Evolutionary conservation across 2,329 filamentous ascomycete genomes (phyloP).

Genomic region (Fusarium sp.): DNA sequence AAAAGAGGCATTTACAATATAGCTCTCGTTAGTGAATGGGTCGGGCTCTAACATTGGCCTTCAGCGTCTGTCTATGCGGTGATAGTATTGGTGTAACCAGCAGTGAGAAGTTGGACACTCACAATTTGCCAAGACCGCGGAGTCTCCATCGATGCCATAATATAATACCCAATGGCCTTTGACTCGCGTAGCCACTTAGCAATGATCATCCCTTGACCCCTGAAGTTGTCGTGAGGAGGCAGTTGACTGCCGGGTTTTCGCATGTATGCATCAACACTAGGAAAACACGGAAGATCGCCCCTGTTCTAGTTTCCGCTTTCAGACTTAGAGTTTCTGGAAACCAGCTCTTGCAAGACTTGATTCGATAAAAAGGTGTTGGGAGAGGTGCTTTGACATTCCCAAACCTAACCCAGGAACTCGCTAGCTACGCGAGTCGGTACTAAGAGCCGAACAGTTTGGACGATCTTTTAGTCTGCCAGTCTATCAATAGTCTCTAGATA

Average conservation of each 20-base stretch:
- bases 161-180: background rate
- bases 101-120: background rate
- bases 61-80: background rate
- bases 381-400: background rate
- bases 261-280: background rate
- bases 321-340: background rate
- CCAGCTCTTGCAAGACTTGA: background rate
- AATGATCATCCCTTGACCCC: background rate
- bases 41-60: background rate
- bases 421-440: background rate
- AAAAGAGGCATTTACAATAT: background rate
- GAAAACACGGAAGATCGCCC: background rate
- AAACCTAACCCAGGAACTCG: background rate
- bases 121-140: background rate
- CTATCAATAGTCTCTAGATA: background rate
- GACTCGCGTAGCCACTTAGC: background rate
- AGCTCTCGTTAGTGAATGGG: background rate
- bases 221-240: background rate
- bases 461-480: background rate
- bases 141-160: background rate
- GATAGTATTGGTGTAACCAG: background rate
- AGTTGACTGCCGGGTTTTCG: background rate
- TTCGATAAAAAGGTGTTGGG: background rate
- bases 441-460: background rate
- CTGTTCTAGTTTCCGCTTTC: background rate